phyloP scores from a whole-genome alignment of 164 flowering plant species.

The Santalum album region DNA sequence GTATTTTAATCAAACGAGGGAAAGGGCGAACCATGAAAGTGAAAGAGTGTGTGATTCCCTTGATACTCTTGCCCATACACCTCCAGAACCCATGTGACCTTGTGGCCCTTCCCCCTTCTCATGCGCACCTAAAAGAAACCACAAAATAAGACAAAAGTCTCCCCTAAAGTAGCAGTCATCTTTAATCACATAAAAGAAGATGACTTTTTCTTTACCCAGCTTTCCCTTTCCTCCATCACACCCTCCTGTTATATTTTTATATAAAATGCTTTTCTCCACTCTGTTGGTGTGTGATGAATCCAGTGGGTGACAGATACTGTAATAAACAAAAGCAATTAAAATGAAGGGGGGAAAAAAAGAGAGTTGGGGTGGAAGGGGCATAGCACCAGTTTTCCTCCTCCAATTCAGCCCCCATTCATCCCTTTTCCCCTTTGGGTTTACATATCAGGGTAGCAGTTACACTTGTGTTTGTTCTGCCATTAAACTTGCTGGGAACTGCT shows the following conservation, averaged over 20 bases:
- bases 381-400: background rate
- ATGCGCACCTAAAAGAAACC: background rate
- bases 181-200: background rate
- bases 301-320: background rate
- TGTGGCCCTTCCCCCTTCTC: background rate
- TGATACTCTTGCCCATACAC: background rate
- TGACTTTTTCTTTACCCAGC: background rate
- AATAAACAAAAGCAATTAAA: background rate
- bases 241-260: too few species aligned
- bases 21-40: background rate
- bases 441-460: background rate
- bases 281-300: too few species aligned
- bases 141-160: background rate
- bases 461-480: background rate
- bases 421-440: background rate
- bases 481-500: background rate
- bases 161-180: background rate
- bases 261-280: too few species aligned
- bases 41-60: background rate
- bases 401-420: background rate
- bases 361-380: background rate
- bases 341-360: background rate
- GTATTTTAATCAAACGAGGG: too few species aligned
- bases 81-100: background rate
- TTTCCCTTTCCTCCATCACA: background rate